These are phyloP conservation scores for Coemansia sp. DNA, from an alignment of 192 early-diverging fungal genomes.

Conservation along the genomic window DNA sequence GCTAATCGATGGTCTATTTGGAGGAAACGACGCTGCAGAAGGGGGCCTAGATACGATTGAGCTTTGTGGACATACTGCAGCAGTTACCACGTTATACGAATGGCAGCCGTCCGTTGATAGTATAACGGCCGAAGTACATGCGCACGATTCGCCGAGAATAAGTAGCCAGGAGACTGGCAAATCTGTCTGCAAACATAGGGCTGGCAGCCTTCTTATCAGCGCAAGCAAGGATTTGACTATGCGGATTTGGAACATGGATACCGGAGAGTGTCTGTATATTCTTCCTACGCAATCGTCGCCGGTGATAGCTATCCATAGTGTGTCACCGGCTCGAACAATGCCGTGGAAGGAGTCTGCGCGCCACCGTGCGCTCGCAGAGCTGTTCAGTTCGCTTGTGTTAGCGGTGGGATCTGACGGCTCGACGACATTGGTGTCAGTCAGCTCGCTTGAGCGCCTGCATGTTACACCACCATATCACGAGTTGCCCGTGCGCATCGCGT, in stretches of 20 bases:
- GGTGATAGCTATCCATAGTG: constrained; percentile 14
- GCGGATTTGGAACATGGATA: constrained; percentile 34
- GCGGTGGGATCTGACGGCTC: constrained; percentile 39
- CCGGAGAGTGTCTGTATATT: constrained; percentile 24
- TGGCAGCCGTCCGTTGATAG: constrained; percentile 14
- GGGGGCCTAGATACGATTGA: not conserved
- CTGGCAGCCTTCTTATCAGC: constrained; percentile 29
- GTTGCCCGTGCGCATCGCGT: constrained; percentile 12
- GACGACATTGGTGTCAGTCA: constrained; percentile 28
- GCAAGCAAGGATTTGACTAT: constrained; percentile 50
- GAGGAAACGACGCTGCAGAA: not conserved
- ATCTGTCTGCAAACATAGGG: not conserved
- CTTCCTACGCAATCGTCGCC: constrained; percentile 44
- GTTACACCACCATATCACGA: constrained; percentile 33
- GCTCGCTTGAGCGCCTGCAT: constrained; percentile 27
- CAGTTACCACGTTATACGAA: constrained; percentile 35
- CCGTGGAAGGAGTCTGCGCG: constrained; percentile 26
- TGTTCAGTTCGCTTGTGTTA: constrained; percentile 32
- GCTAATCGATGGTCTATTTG: constrained; percentile 10
- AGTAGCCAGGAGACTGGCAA: not conserved
- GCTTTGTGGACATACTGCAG: constrained; percentile 28
- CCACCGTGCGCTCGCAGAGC: constrained; percentile 2
- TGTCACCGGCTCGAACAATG: constrained; percentile 10
- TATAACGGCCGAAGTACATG: not conserved
- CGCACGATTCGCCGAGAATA: not conserved